Base-by-base conservation (phyloP, 164 flowering plant species). In the Tetrastigma voinierianum region DNA sequence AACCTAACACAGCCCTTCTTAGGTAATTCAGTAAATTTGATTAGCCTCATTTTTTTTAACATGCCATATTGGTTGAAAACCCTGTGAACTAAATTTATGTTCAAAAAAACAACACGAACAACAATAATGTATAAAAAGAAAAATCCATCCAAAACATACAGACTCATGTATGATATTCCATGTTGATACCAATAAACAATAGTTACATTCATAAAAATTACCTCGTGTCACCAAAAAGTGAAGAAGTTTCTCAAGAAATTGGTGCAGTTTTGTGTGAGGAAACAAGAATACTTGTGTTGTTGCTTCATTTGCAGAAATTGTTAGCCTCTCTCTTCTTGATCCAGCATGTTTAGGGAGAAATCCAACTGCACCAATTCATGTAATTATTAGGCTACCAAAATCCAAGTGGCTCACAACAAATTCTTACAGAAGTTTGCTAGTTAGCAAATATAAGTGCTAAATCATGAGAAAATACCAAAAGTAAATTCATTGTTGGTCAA, bases 201-300 rank as follows among this genome's bases (percentile, higher is more conserved):
- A 5, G 21, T 24, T 4, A 3, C 52, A 45, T 15, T 6, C 3
- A 52, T 1, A 59, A 44, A 18, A 67, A 14, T 66, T 70, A 90
- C 98, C 98, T 88, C 47, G 84, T 77, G 17, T 77, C 84, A 69
- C 85, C 76, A 74, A 92, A 95, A 48, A 78, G 25, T 55, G 77
- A 59, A 51, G 80, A 79, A 47, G 88, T 63, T 70, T 95, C 65
- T 88, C 94, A 67, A 95, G 86, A 78, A 89, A 90, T 62, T 83
- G 91, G 57, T 23, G 76, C 72, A 95, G 88, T 74, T 89, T 89
- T 95, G 99, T 1, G 98, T n/a, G 98, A 46, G 98, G 96, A 74
- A 95, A 95, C 88, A 81, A 95, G 76, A 95, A 95, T 68, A 95
- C 86, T 78, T 95, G 98, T 16, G 96, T 88, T 44, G 84, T 84